phyloP scores from a whole-genome alignment of 2,329 filamentous ascomycete genomes.

The Didymella keratinophila region DNA sequence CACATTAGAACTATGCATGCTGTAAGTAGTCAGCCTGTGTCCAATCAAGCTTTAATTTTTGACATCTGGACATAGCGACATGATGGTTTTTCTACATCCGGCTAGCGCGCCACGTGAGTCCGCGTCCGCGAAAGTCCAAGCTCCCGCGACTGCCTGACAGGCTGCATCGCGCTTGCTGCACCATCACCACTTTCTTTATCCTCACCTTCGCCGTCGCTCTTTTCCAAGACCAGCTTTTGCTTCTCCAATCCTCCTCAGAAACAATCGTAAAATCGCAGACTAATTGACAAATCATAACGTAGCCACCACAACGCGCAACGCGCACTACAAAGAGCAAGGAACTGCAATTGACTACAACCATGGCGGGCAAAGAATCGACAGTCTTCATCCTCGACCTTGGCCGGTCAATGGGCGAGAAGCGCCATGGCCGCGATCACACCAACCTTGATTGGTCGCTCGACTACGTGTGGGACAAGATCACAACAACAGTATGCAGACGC shows the following conservation, averaged over 20 bases:
- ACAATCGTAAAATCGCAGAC: neutral
- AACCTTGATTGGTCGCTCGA: constrained; percentile 90
- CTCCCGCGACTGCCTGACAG: constrained; percentile 40
- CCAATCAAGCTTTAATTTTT: neutral
- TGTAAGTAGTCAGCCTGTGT: too few species aligned
- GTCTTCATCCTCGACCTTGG: constrained; percentile 93
- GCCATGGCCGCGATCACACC: constrained; percentile 74
- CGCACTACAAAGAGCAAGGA: constrained; percentile 16
- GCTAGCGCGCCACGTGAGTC: constrained; percentile 14
- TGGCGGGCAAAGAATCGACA: constrained; percentile 93
- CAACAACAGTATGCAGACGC: constrained; percentile 67
- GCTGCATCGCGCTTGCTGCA: constrained; percentile 15
- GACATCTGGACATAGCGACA: neutral
- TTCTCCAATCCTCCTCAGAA: neutral
- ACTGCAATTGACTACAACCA: constrained; percentile 49
- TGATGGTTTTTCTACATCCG: neutral
- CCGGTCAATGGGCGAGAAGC: constrained; percentile 78
- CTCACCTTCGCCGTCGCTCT: neutral
- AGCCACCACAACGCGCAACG: neutral
- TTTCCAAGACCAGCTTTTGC: neutral
- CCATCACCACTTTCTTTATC: constrained; percentile 9
- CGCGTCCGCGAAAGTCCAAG: constrained; percentile 25
- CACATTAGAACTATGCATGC: neutral
- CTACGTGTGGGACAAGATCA: constrained; percentile 95
- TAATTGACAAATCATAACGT: neutral